Evolutionary conservation across 352 stramenopile species (phyloP), one percentile per base, ranked within the genome.

Genomic region (Plasmopara viticola): DNA sequence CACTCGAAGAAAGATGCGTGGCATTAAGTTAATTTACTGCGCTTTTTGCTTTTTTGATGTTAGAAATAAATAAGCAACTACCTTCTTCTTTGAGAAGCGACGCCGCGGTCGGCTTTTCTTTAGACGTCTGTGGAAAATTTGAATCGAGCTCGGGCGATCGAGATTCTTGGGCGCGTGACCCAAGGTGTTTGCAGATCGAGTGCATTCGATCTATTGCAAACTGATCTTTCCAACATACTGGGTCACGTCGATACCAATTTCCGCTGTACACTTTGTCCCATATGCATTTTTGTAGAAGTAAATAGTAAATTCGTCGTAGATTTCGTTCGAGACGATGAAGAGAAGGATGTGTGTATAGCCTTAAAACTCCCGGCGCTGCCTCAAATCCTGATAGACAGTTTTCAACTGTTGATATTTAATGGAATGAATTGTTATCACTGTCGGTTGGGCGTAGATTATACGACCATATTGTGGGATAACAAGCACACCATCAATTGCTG

Each of bases 241-340:
- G 8, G 17, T 46, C 43, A 62, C 30, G 6, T n/a, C 17, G 12
- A 63, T 51, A 17, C 51, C 50, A 55, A 44, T 4, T 42, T 42
- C 41, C 17, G 10, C 5, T 51, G 13, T 40, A 15, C 42, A 33
- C 6, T 52, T 47, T n/a, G 35, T 46, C 6, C 40, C 29, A 13
- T 60, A 17, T 35, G 0, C 10, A 52, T 57, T 60, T 53, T 44
- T 53, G 60, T 64, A 68, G 28, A 12, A 7, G 30, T 66, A 44
- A 39, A 51, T 17, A n/a, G 44, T 45, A 18, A 63, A 63, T 17
- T 9, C 0, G 45, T 67, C 54, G 45, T 60, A 68, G 51, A 62
- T 68, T 18, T 71, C 58, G 35, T 54, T 25, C 42, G 53, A 50
- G 58, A 71, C 53, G 50, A 67, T 53, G 51, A 69, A 72, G 45